Conservation (phyloP, 2,329 filamentous ascomycete genomes). For the Fusarium xylarioides region DNA sequence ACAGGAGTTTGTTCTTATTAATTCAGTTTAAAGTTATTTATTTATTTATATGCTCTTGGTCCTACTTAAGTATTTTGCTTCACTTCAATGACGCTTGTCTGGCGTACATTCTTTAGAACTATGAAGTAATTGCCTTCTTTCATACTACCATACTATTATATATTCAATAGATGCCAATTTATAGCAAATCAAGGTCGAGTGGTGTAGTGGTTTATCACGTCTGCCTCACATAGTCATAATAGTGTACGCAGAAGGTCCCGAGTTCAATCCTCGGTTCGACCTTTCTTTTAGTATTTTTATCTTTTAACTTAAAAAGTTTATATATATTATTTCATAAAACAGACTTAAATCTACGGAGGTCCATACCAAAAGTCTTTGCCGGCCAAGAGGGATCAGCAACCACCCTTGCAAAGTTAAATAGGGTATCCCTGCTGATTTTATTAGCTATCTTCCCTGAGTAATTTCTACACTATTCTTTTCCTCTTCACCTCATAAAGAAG, state of each 20-base stretch:
- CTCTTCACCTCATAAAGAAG: too few species aligned
- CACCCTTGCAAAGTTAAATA: too few species aligned
- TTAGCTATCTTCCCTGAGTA: too few species aligned
- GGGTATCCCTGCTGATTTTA: too few species aligned
- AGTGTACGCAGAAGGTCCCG: not conserved
- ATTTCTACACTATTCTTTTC: too few species aligned
- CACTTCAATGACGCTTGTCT: not conserved
- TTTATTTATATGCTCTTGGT: not conserved
- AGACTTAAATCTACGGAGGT: not conserved
- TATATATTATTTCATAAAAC: too few species aligned
- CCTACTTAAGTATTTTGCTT: not conserved
- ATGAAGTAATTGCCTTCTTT: not conserved
- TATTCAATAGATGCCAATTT: fast-evolving
- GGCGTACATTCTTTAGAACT: not conserved
- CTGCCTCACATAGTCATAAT: not conserved
- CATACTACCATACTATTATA: fast-evolving
- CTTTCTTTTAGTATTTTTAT: not conserved
- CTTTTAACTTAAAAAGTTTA: not conserved
- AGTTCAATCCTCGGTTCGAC: slow-evolving; percentile 7
- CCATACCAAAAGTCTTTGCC: too few species aligned
- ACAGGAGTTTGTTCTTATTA: not conserved
- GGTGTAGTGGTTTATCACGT: slow-evolving; percentile 17
- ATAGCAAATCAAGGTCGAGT: not conserved
- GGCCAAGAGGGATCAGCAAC: too few species aligned
- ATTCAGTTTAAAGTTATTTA: not conserved